These are phyloP conservation scores for Closterium sp. DNA, from an alignment of 139 green algal genomes.

Conservation along the genomic window DNA sequence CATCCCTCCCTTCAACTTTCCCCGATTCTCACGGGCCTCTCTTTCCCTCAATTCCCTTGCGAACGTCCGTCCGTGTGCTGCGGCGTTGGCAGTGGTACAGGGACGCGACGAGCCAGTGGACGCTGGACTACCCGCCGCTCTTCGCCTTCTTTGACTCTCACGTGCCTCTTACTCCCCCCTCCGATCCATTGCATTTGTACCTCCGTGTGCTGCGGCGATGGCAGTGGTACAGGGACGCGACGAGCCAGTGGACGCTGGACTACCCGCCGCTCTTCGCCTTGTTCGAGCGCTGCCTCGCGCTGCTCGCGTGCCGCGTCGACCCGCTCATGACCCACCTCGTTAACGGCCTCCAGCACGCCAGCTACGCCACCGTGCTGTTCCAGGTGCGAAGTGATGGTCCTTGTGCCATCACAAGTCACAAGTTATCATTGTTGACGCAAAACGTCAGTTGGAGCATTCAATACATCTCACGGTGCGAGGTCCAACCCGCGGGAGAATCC, in stretches of 20 bases:
- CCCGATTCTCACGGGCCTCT: too few species aligned
- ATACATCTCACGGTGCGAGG: too few species aligned
- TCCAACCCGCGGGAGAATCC: too few species aligned
- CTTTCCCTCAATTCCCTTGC: too few species aligned
- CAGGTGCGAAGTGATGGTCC: slow-evolving; percentile 58
- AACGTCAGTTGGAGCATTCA: too few species aligned
- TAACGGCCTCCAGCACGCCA: slow-evolving; percentile 61
- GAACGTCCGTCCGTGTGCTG: too few species aligned
- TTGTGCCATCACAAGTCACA: too few species aligned
- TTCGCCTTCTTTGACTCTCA: too few species aligned
- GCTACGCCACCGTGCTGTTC: slow-evolving; percentile 70
- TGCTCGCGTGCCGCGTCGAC: slow-evolving; percentile 69
- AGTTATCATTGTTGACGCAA: too few species aligned
- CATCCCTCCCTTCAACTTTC: not conserved
- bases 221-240: slow-evolving; percentile 81
- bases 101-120: too few species aligned
- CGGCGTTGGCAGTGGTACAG: too few species aligned
- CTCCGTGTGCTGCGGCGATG: not conserved
- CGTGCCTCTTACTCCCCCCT: not conserved
- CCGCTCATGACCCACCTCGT: slow-evolving; percentile 73
- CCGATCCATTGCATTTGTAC: not conserved
- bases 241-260: slow-evolving; percentile 92
- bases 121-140: too few species aligned
- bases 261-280: slow-evolving; percentile 97
- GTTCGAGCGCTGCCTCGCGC: slow-evolving; percentile 78